A percentile compares a stretch with the other conserved stretches of the same genome.
Evolutionary conservation across 2,329 filamentous ascomycete genomes (phyloP).

Genomic region (Pseudogymnoascus sp.): DNA sequence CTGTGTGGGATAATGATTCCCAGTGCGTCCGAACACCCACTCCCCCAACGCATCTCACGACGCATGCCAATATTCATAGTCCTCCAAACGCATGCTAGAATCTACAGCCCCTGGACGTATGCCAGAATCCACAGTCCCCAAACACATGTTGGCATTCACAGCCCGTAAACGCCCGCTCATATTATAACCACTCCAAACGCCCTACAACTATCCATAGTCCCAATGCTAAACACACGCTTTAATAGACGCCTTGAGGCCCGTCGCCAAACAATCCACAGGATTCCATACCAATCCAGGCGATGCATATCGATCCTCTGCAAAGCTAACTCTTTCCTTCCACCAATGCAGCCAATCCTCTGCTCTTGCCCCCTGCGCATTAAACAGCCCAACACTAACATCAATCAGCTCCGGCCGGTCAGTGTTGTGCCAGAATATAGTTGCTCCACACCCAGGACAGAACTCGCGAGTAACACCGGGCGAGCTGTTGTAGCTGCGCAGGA

Average conservation of each 20-base stretch:
- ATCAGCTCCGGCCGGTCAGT: constrained; percentile 44
- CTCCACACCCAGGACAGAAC: constrained; percentile 55
- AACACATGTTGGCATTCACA: not conserved
- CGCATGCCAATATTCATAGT: not conserved
- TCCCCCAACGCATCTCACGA: not conserved
- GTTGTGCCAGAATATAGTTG: constrained; percentile 55
- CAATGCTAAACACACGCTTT: not conserved
- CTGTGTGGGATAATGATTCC: not conserved
- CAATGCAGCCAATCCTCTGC: constrained; percentile 54
- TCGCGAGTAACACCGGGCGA: constrained; percentile 45
- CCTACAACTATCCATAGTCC: not conserved
- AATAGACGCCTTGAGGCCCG: not conserved
- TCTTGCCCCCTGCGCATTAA: constrained; percentile 43
- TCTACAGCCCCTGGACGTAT: not conserved
- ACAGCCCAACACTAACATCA: constrained; percentile 54
- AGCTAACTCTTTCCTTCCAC: constrained; percentile 50
- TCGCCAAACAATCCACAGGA: not conserved
- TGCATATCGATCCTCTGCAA: constrained; percentile 25
- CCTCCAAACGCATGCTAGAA: not conserved
- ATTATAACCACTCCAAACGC: not conserved
- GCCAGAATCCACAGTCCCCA: not conserved
- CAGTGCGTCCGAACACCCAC: not conserved
- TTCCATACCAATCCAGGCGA: not conserved
- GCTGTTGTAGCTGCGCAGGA: constrained; percentile 45
- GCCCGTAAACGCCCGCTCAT: not conserved